These are phyloP conservation scores for Zarea fungicola DNA, from an alignment of 2,329 filamentous ascomycete species.

Conservation along the genomic window DNA sequence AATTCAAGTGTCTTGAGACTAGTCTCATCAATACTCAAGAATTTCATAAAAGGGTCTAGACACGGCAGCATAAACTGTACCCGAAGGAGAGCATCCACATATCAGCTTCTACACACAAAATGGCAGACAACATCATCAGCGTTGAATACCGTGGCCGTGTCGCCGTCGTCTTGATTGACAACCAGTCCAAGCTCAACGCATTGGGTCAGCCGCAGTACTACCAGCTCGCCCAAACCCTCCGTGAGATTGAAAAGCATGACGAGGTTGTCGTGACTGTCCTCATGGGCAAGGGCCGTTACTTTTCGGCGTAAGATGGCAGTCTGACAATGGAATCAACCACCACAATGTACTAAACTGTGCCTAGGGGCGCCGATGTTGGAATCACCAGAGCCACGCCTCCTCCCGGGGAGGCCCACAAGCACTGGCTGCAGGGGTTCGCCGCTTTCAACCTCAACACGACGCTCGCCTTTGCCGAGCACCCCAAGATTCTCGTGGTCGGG, in stretches of 20 bases:
- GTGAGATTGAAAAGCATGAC: conserved; percentile 71
- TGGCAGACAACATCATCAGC: conserved; percentile 23
- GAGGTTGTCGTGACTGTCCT: conserved; percentile 82
- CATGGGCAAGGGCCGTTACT: conserved; percentile 75
- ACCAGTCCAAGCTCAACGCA: conserved; percentile 82
- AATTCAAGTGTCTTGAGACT: not conserved
- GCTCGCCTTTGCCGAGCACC: conserved; percentile 85
- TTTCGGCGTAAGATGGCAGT: conserved; percentile 68
- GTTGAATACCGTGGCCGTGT: conserved; percentile 38
- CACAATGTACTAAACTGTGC: not conserved
- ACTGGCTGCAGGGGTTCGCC: conserved; percentile 68
- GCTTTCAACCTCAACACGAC: conserved; percentile 86
- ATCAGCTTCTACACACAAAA: not conserved
- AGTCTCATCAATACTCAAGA: not conserved
- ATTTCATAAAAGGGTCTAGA: not conserved
- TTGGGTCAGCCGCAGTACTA: conserved; percentile 70
- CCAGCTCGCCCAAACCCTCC: conserved; percentile 64
- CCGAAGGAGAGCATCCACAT: too few species aligned
- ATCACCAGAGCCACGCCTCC: conserved; percentile 41
- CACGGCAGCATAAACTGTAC: not conserved
- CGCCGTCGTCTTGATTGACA: conserved; percentile 79
- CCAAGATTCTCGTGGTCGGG: conserved; percentile 85
- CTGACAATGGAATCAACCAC: not conserved
- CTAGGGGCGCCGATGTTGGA: conserved; percentile 74
- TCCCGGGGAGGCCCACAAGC: conserved; percentile 36